Evolutionary conservation across 2,329 filamentous ascomycete species (phyloP), one percentile per base, ranked within the genome.

Genomic region (Orbilia ellipsospora): DNA sequence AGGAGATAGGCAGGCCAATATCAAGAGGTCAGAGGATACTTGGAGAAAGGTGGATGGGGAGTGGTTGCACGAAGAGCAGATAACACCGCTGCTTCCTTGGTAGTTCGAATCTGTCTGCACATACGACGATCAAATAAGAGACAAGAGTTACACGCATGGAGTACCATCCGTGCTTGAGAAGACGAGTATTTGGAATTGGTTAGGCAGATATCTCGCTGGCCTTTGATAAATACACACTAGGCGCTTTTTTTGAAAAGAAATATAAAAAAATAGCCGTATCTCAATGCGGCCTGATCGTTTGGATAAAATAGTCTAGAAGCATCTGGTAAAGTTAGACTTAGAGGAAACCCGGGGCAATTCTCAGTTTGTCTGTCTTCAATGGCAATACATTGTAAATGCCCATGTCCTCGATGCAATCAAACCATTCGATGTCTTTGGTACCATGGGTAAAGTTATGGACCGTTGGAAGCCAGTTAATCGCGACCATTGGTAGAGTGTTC

Each of bases 1-100:
- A 8, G 13, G 1, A 15, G 31, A 51, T 23, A 57, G n/a, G 20
- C 28, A 15, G 10, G 57, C 50, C n/a, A 56, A 20, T 51, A 44
- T 60, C 20, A 40, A 8, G 4, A 61, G 61, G 40, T 15, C 36
- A n/a, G 16, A n/a, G 1, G 61, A 73, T 62, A 48, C 6, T 20
- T 73, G 69, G 69, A 66, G 50, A 54, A 73, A 56, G 23, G 28
- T 61, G 3, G 48, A 31, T 16, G 69, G 50, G 7, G 62, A 51
- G 54, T 73, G 69, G 69, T 12, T 73, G 12, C 51, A 73, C 52
- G 55, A 66, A 16, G n/a, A 31, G 23, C 40, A 26, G 20, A 16
- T 44, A 26, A 70, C 40, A 7, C 48, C 52, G 0, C 2, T 70
- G 2, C 23, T 51, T 36, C 50, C 40, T 10, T 62, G 66, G 66